A percentile compares a stretch with the other conserved stretches of the same genome.
phyloP scores from a whole-genome alignment of 768 basidiomycete genomes.

The Guyanaporus albipodus region DNA sequence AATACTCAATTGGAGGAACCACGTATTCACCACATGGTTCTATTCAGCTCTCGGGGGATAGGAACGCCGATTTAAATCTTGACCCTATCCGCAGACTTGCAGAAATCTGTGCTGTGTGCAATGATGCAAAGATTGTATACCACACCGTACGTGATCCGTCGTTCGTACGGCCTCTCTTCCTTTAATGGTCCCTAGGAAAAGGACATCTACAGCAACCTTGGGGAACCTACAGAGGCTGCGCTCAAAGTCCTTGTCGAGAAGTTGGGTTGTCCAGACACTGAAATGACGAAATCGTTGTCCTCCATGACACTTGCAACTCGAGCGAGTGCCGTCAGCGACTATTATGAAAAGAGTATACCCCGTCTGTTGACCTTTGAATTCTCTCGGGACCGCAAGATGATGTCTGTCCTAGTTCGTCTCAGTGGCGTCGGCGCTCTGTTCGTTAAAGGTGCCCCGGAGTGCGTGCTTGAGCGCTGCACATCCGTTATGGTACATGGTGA shows the following conservation, averaged over 20 bases:
- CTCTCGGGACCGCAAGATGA: constrained; percentile 97
- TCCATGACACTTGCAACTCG: constrained; percentile 56
- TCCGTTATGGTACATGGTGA: constrained; percentile 64
- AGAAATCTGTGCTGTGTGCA: constrained; percentile 91
- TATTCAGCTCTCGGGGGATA: constrained; percentile 64
- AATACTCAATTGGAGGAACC: constrained; percentile 85
- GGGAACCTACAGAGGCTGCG: constrained; percentile 97
- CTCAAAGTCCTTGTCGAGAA: constrained; percentile 95
- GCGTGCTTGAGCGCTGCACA: constrained; percentile 85
- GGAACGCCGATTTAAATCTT: constrained; percentile 56
- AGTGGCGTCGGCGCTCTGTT: constrained; percentile 73
- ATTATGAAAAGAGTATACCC: constrained; percentile 69
- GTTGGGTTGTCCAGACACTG: constrained; percentile 68
- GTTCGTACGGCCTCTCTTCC: background rate
- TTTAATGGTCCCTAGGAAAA: constrained; percentile 57
- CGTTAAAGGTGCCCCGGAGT: constrained; percentile 96
- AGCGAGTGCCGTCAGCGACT: constrained; percentile 80
- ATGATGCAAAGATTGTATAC: constrained; percentile 89
- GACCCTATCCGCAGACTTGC: constrained; percentile 79
- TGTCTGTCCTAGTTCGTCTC: constrained; percentile 88
- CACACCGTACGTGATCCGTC: constrained; percentile 49
- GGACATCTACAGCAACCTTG: constrained; percentile 72
- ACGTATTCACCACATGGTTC: constrained; percentile 86
- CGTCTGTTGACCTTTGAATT: constrained; percentile 96
- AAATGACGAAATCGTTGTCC: constrained; percentile 53